phyloP scores from a whole-genome alignment of 140 eudicot species.

The Senecio squalidus region DNA sequence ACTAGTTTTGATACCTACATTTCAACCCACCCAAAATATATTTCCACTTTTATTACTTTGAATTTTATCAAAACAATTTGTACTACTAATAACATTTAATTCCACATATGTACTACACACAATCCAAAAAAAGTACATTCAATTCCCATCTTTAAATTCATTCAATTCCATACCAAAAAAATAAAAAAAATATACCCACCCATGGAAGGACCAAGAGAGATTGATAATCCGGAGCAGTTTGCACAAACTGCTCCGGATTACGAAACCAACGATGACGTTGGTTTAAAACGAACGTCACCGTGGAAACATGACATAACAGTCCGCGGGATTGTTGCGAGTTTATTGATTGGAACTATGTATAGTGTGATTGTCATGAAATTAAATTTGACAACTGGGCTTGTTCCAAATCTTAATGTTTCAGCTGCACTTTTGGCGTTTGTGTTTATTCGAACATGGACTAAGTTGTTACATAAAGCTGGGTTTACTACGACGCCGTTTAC shows the following conservation, averaged over 20 bases:
- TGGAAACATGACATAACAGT: constrained; percentile 68
- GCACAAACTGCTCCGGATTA: neutral
- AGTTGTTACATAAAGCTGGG: constrained; percentile 52
- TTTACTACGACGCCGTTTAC: constrained; percentile 59
- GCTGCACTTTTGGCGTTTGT: constrained; percentile 81
- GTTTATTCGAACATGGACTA: constrained; percentile 63
- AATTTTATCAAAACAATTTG: neutral
- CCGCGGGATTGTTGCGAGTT: constrained; percentile 57
- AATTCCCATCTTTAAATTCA: neutral
- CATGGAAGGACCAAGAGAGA: constrained; percentile 19
- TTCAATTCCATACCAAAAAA: neutral
- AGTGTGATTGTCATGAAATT: constrained; percentile 78
- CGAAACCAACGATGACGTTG: neutral
- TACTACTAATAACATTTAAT: neutral
- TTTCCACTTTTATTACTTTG: neutral
- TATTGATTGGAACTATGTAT: constrained; percentile 54
- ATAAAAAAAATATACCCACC: neutral
- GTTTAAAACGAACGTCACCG: constrained; percentile 34
- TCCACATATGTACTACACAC: constrained; percentile 22
- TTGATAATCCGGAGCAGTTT: neutral
- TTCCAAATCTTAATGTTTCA: constrained; percentile 75
- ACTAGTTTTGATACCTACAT: neutral
- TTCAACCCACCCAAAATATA: constrained; percentile 10
- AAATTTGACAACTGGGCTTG: constrained; percentile 69
- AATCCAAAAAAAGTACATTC: constrained; percentile 3